Conservation (phyloP, 2,329 filamentous ascomycete species). For the Trichophyton simii region DNA sequence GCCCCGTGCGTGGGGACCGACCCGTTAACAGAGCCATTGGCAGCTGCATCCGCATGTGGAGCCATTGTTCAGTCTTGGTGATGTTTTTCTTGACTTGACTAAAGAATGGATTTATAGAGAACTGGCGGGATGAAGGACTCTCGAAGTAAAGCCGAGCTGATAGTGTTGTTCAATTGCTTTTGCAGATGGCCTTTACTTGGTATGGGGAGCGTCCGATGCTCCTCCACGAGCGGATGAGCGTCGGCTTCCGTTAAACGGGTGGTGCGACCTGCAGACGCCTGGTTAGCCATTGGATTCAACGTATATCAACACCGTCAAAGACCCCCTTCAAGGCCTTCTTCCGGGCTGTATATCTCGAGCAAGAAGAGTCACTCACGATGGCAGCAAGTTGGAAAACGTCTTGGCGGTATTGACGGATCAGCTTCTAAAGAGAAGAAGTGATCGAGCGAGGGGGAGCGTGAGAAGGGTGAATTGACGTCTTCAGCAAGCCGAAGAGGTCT, state of each 20-base stretch:
- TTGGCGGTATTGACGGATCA: slow-evolving; percentile 60
- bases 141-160: slow-evolving; percentile 8
- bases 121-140: slow-evolving; percentile 13
- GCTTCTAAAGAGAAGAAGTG: slow-evolving; percentile 25
- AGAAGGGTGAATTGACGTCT: slow-evolving; percentile 6
- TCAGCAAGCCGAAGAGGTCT: neutral
- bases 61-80: slow-evolving; percentile 54
- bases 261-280: slow-evolving; percentile 56
- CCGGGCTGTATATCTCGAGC: neutral
- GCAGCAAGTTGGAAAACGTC: slow-evolving; percentile 97
- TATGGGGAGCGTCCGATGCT: slow-evolving; percentile 50
- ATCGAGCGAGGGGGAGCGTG: slow-evolving; percentile 10
- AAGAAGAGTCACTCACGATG: slow-evolving; percentile 57
- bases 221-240: slow-evolving; percentile 79
- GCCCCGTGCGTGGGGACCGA: slow-evolving; percentile 30
- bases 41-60: slow-evolving; percentile 63
- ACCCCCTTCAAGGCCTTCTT: too few relatives aligned
- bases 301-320: neutral
- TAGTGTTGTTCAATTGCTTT: slow-evolving; percentile 4
- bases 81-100: slow-evolving; percentile 22
- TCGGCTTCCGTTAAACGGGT: slow-evolving; percentile 93
- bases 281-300: slow-evolving; percentile 13
- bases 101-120: slow-evolving; percentile 6
- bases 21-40: slow-evolving; percentile 44
- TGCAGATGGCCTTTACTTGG: slow-evolving; percentile 29